A percentile compares a stretch with the other conserved stretches of the same genome.
Conservation (phyloP, 2,329 filamentous ascomycete species). For the Daldinia eschscholtzii region DNA sequence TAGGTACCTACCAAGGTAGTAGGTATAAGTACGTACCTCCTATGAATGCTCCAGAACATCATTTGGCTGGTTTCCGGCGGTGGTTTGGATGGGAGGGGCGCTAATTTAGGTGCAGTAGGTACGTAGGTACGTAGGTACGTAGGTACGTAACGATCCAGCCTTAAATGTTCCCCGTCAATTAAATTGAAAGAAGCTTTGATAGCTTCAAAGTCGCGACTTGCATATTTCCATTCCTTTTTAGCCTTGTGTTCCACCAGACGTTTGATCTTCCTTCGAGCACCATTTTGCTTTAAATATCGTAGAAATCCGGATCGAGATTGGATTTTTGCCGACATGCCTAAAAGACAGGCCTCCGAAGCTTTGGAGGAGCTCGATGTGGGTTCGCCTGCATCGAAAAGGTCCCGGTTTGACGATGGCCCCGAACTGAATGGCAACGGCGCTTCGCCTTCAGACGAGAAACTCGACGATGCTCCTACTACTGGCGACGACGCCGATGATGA, state of each 20-base stretch:
- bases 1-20: too few species aligned
- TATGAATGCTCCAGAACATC: too few species aligned
- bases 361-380: conserved; percentile 69
- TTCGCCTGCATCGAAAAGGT: conserved; percentile 71
- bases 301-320: background rate
- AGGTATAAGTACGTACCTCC: too few species aligned
- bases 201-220: conserved; percentile 36
- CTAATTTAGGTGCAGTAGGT: conserved; percentile 21
- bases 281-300: background rate
- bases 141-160: conserved; percentile 31
- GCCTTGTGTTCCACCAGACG: conserved; percentile 12
- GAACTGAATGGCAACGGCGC: conserved; percentile 53
- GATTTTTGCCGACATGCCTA: conserved; percentile 56
- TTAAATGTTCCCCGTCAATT: background rate
- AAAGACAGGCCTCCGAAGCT: conserved; percentile 71
- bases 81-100: background rate
- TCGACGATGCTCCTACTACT: conserved; percentile 47
- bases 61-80: too few species aligned
- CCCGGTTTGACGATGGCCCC: conserved; percentile 62
- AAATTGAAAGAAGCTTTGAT: conserved; percentile 33
- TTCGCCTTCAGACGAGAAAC: conserved; percentile 45
- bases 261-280: background rate
- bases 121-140: too few species aligned
- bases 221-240: conserved; percentile 1
- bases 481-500: conserved; percentile 58